Evolutionary conservation across 345 rosid genomes (phyloP).

Genomic region (Bruguiera gymnorhiza): DNA sequence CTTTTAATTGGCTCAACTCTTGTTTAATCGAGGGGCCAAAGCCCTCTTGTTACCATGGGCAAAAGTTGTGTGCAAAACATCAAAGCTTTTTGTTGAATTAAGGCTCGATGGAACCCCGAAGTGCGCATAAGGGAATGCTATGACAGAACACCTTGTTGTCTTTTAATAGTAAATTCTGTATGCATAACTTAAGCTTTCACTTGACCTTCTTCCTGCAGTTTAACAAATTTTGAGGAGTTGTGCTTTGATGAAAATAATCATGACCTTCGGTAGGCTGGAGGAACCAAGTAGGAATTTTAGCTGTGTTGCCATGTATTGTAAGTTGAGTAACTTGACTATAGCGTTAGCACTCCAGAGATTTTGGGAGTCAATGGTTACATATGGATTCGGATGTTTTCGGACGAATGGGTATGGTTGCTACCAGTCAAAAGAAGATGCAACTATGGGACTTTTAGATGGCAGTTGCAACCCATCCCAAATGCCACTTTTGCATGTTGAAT

Average conservation of each 20-base stretch:
- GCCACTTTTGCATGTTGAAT: neutral
- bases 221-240: constrained; percentile 49
- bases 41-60: neutral
- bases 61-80: too few species aligned
- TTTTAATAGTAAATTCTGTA: neutral
- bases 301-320: neutral
- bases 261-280: neutral
- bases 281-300: constrained; percentile 7
- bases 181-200: neutral
- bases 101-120: too few species aligned
- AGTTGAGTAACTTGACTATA: too few species aligned
- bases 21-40: neutral
- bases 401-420: neutral
- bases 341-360: neutral
- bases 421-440: neutral
- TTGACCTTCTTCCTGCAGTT: constrained; percentile 33
- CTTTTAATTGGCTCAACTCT: neutral
- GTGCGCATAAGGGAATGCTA: neutral
- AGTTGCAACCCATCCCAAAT: neutral
- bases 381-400: neutral
- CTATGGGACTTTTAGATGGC: neutral
- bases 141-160: neutral
- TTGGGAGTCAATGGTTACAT: neutral
- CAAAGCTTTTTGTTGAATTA: too few species aligned
- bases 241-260: constrained; percentile 29